These are phyloP conservation scores for Verticillium albo-atrum DNA, from an alignment of 2,329 filamentous ascomycete genomes.

Conservation along the genomic window DNA sequence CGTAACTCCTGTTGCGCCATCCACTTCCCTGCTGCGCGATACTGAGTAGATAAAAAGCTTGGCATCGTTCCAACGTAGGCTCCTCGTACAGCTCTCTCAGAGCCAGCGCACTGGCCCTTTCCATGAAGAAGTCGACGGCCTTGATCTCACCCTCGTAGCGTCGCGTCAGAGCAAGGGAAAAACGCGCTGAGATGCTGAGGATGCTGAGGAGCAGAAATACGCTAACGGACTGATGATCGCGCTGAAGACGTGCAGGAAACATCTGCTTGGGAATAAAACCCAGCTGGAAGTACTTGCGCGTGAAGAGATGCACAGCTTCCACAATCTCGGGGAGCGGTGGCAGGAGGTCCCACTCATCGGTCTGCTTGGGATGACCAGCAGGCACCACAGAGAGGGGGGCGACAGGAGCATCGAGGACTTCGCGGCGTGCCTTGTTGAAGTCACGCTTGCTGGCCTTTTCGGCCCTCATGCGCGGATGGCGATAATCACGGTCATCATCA, in stretches of 20 bases:
- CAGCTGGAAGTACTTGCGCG: slow-evolving; percentile 52
- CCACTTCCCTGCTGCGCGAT: slow-evolving; percentile 56
- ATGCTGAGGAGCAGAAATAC: slow-evolving; percentile 51
- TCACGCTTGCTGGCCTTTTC: slow-evolving; percentile 40
- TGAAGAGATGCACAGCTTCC: slow-evolving; percentile 49
- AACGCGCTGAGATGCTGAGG: slow-evolving; percentile 51
- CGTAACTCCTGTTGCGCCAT: slow-evolving; percentile 48
- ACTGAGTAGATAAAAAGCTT: slow-evolving; percentile 55
- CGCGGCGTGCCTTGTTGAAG: slow-evolving; percentile 28
- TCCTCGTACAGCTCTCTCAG: slow-evolving; percentile 46
- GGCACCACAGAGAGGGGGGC: slow-evolving; percentile 6
- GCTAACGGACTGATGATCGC: slow-evolving; percentile 43
- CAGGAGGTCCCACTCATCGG: slow-evolving; percentile 44
- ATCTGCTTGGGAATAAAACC: slow-evolving; percentile 52
- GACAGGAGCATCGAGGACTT: slow-evolving; percentile 23
- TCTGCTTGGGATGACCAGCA: slow-evolving; percentile 15
- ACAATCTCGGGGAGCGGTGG: slow-evolving; percentile 45
- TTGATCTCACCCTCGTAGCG: slow-evolving; percentile 46
- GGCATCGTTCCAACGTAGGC: slow-evolving; percentile 50
- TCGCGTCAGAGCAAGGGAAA: slow-evolving; percentile 43
- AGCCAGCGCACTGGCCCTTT: slow-evolving; percentile 42
- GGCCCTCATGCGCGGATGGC: slow-evolving; percentile 47
- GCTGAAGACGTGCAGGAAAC: slow-evolving; percentile 42
- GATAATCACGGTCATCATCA: slow-evolving; percentile 51
- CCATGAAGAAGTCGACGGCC: slow-evolving; percentile 50